Evolutionary conservation across 306 rosid species (phyloP).

Genomic region (Cajanus cajan): DNA sequence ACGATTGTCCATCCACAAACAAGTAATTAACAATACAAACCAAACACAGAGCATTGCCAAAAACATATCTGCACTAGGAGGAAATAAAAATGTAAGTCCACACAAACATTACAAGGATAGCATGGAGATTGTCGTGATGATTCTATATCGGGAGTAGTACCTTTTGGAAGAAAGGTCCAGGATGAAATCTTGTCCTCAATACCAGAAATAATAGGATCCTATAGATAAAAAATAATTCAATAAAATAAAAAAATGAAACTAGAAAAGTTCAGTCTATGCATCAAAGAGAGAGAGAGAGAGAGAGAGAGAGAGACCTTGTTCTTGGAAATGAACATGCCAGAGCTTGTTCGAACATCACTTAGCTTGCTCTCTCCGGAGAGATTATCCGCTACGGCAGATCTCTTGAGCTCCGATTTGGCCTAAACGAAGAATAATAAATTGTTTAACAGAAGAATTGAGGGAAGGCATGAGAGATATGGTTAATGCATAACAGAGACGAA

Average conservation of each 20-base stretch:
- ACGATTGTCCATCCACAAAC: neutral
- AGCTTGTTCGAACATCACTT: conserved; percentile 92
- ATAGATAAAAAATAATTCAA: neutral
- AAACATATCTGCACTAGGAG: neutral
- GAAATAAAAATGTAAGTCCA: neutral
- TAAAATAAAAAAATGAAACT: neutral
- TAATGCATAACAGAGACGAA: neutral
- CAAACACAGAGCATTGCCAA: neutral
- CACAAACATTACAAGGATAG: conserved; percentile 9
- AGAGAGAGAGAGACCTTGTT: conserved; percentile 56
- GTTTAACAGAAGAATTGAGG: neutral
- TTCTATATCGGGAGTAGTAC: conserved; percentile 34
- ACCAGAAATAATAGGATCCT: conserved; percentile 92
- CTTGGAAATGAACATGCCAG: conserved; percentile 89
- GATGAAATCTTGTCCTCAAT: conserved; percentile 94
- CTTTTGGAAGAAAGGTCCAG: conserved; percentile 99
- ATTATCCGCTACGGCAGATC: conserved; percentile 93
- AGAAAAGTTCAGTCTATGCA: neutral
- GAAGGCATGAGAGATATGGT: neutral
- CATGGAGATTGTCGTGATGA: neutral
- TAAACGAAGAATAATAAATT: conserved; percentile 21
- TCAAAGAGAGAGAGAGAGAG: neutral
- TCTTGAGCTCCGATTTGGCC: conserved; percentile 92
- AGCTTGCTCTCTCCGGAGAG: conserved; percentile 68
- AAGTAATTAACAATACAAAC: neutral